Conservation (phyloP, 306 rosid species). For the Lablab purpureus region DNA sequence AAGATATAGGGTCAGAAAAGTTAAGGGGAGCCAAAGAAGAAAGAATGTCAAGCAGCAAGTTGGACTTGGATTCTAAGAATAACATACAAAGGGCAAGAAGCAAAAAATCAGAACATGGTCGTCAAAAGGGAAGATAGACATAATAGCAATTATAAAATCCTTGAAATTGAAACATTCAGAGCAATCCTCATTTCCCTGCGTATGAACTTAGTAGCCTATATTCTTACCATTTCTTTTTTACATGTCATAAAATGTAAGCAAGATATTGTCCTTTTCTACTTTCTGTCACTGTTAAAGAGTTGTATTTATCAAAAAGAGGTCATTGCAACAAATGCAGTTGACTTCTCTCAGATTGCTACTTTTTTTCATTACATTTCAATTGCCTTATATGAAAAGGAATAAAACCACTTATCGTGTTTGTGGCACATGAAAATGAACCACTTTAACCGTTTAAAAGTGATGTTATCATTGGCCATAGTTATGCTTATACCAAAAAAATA, state of each 20-base stretch:
- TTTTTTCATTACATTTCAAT: constrained; percentile 11
- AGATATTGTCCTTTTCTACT: constrained; percentile 43
- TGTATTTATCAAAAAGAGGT: constrained; percentile 30
- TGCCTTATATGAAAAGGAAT: neutral
- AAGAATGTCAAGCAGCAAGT: constrained; percentile 50
- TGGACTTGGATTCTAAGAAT: constrained; percentile 65
- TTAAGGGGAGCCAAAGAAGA: constrained; percentile 52
- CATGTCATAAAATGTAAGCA: constrained; percentile 48
- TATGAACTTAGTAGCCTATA: constrained; percentile 45
- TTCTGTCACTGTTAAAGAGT: constrained; percentile 32
- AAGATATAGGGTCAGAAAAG: constrained; percentile 51
- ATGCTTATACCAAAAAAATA: neutral
- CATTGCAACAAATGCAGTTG: constrained; percentile 35
- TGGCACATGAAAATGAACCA: constrained; percentile 8
- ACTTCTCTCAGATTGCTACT: constrained; percentile 1
- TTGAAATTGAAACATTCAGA: constrained; percentile 46
- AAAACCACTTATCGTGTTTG: neutral
- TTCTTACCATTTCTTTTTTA: constrained; percentile 43
- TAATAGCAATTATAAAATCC: constrained; percentile 2
- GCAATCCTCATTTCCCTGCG: constrained; percentile 25
- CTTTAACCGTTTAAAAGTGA: neutral
- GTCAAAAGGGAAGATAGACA: constrained; percentile 69
- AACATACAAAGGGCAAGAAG: constrained; percentile 62
- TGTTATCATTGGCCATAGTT: neutral
- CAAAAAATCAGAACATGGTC: constrained; percentile 69